phyloP scores from a whole-genome alignment of 805 yeast genomes.

The Kurtzmaniella cleridarum region DNA sequence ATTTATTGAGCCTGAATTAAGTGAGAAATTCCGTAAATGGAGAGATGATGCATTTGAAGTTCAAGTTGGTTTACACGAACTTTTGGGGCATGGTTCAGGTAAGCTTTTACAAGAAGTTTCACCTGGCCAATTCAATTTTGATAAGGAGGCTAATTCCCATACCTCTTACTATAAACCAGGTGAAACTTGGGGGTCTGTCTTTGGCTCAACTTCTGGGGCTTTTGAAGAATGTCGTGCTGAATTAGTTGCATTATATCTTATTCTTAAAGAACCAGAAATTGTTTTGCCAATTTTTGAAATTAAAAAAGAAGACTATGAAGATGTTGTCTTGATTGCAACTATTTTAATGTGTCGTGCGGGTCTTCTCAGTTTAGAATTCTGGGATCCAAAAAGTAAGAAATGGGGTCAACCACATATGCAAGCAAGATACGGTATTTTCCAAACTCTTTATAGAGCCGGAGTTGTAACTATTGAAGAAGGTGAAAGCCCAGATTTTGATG shows the following conservation, averaged over 20 bases:
- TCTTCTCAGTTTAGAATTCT: slow-evolving; percentile 71
- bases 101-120: slow-evolving; percentile 57
- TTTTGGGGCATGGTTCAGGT: slow-evolving; percentile 90
- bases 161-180: slow-evolving; percentile 66
- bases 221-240: slow-evolving; percentile 94
- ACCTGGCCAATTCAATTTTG: slow-evolving; percentile 68
- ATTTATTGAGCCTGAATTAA: slow-evolving; percentile 51
- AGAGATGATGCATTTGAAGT: slow-evolving; percentile 84
- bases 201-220: slow-evolving; percentile 78
- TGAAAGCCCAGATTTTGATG: slow-evolving; percentile 45
- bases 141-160: slow-evolving; percentile 60
- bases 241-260: slow-evolving; percentile 76
- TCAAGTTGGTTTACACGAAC: slow-evolving; percentile 90
- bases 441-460: slow-evolving; percentile 64
- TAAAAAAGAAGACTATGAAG: slow-evolving; percentile 52
- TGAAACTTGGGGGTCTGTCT: slow-evolving; percentile 87
- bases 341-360: slow-evolving; percentile 89
- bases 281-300: slow-evolving; percentile 73
- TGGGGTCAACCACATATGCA: slow-evolving; percentile 98
- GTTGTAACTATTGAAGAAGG: slow-evolving; percentile 52
- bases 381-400: slow-evolving; percentile 76
- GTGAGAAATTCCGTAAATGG: slow-evolving; percentile 59
- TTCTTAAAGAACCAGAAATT: slow-evolving; percentile 54
- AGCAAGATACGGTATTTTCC: slow-evolving; percentile 82
- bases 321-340: slow-evolving; percentile 61